A percentile compares a stretch with the other conserved stretches of the same genome.
Conservation (phyloP, 148 eudicot genomes). For the Simmondsia chinensis region DNA sequence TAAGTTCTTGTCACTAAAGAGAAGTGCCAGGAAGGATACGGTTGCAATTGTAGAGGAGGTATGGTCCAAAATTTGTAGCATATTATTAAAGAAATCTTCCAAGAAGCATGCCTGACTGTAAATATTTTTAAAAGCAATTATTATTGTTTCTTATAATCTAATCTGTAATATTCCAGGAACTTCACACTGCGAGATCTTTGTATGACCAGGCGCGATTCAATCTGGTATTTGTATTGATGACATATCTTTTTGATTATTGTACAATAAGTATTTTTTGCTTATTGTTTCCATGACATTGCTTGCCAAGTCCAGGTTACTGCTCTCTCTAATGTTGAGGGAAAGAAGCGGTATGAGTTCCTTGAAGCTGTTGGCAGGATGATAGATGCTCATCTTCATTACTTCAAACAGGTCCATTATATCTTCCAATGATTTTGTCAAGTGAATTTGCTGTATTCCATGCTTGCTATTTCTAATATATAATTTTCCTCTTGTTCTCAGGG, state of each 20-base stretch:
- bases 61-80: too few relatives aligned
- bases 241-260: slow-evolving; percentile 1
- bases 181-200: slow-evolving; percentile 58
- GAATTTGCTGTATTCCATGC: slow-evolving; percentile 4
- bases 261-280: slow-evolving; percentile 1
- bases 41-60: slow-evolving; percentile 77
- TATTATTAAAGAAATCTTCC: too few relatives aligned
- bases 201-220: slow-evolving; percentile 88
- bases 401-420: slow-evolving; percentile 50
- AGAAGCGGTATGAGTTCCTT: slow-evolving; percentile 77
- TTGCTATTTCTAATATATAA: slow-evolving; percentile 6
- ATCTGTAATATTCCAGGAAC: slow-evolving; percentile 85
- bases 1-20: slow-evolving; percentile 64
- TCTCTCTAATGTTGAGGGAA: slow-evolving; percentile 77
- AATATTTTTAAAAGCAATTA: slow-evolving; percentile 24
- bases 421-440: neutral
- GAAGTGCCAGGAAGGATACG: slow-evolving; percentile 66
- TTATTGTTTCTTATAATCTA: slow-evolving; percentile 42
- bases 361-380: slow-evolving; percentile 79
- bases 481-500: slow-evolving; percentile 41
- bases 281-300: slow-evolving; percentile 1
- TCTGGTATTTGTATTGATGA: slow-evolving; percentile 34
- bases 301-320: slow-evolving; percentile 49
- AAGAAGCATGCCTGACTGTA: neutral
- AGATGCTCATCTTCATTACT: slow-evolving; percentile 90